phyloP scores from a whole-genome alignment of 495 filamentous ascomycete species.

The Penicillium maclennaniae region DNA sequence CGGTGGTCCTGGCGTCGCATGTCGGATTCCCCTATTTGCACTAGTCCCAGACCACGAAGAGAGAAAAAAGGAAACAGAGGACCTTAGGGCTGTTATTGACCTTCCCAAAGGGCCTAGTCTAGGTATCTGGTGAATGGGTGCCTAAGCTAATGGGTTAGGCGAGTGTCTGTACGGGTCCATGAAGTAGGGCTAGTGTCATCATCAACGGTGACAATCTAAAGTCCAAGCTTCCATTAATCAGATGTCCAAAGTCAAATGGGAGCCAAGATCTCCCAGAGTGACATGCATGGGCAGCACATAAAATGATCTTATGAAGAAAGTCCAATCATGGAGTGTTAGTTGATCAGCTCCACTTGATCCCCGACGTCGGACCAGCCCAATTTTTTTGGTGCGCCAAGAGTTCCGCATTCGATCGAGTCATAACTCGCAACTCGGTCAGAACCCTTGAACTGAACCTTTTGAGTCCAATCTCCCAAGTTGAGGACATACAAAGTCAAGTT shows the following conservation, averaged over 20 bases:
- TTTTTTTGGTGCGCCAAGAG: constrained; percentile 28
- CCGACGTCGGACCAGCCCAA: constrained; percentile 31
- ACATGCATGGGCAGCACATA: neutral
- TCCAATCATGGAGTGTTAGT: neutral
- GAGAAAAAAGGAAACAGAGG: neutral
- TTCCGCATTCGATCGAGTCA: constrained; percentile 27
- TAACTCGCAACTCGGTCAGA: neutral
- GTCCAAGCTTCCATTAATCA: neutral
- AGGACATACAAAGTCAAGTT: neutral
- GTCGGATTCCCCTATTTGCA: neutral
- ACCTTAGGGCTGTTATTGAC: neutral
- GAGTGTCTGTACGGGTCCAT: neutral
- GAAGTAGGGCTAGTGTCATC: neutral
- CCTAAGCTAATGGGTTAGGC: neutral
- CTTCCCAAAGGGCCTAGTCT: neutral
- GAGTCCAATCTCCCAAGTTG: neutral
- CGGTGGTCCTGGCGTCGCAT: neutral
- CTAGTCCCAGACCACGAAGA: neutral
- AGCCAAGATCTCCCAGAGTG: too few relatives aligned
- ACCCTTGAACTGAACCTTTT: neutral
- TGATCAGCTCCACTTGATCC: constrained; percentile 14
- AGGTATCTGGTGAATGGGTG: neutral
- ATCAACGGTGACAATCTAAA: neutral
- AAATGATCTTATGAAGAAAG: neutral
- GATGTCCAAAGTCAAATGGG: too few relatives aligned